phyloP scores from a whole-genome alignment of 495 filamentous ascomycete genomes.

The Xylaria sp. region DNA sequence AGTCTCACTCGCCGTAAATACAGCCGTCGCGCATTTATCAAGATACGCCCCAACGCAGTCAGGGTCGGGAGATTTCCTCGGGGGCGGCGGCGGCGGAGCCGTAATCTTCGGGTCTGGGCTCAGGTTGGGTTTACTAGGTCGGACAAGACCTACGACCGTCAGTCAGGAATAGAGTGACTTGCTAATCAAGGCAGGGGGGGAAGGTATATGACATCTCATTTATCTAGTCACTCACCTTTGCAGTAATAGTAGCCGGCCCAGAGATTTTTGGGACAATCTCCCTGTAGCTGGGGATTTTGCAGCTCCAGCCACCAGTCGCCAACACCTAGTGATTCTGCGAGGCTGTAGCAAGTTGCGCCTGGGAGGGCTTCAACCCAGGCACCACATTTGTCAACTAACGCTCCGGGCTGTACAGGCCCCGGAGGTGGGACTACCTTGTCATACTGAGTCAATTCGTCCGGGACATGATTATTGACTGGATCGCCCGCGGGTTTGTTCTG shows the following conservation, averaged over 20 bases:
- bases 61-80: neutral
- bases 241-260: conserved; percentile 23
- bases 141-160: neutral
- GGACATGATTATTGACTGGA: neutral
- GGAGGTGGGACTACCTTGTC: conserved; percentile 13
- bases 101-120: neutral
- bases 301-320: neutral
- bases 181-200: neutral
- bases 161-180: neutral
- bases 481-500: no score
- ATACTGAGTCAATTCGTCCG: neutral
- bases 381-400: conserved; percentile 6
- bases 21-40: neutral
- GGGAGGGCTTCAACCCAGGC: conserved; percentile 12
- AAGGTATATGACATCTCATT: neutral
- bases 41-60: neutral
- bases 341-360: conserved; percentile 12
- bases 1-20: conserved; percentile 10
- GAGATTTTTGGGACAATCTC: conserved; percentile 5
- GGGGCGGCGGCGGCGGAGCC: neutral
- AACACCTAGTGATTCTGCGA: neutral
- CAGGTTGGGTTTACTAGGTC: neutral
- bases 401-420: conserved; percentile 22
- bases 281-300: conserved; percentile 11
- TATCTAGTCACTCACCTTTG: neutral